phyloP scores from a whole-genome alignment of 768 basidiomycete genomes.

The Serendipita sp. region DNA sequence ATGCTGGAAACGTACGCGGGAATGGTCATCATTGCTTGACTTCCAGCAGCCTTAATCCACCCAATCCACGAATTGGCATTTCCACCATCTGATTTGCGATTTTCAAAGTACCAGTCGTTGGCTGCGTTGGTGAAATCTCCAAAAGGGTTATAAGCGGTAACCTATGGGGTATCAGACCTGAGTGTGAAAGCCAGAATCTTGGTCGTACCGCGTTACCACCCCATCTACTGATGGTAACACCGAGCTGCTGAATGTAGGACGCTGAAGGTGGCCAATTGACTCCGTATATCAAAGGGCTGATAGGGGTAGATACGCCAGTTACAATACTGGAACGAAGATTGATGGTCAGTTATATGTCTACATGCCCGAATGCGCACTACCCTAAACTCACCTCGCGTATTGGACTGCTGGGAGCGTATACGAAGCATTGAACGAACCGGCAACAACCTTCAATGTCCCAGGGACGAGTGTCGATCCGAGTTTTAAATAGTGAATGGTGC shows the following conservation, averaged over 20 bases:
- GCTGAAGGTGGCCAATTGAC: constrained; percentile 37
- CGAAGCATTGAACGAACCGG: constrained; percentile 25
- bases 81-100: constrained; percentile 25
- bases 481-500: constrained; percentile 33
- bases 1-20: constrained; percentile 30
- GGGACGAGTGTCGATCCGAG: constrained; percentile 24
- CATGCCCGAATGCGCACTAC: neutral
- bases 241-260: constrained; percentile 30
- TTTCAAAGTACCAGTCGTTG: constrained; percentile 41
- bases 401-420: constrained; percentile 29
- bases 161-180: constrained; percentile 22
- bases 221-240: constrained; percentile 36
- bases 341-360: neutral
- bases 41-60: constrained; percentile 31
- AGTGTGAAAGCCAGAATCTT: neutral
- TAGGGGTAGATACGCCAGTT: constrained; percentile 15
- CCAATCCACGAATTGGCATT: constrained; percentile 33
- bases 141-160: constrained; percentile 37
- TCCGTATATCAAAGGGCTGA: constrained; percentile 34
- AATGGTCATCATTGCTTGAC: constrained; percentile 28
- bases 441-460: constrained; percentile 28
- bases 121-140: constrained; percentile 38
- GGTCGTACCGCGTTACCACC: constrained; percentile 21
- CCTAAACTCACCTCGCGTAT: constrained; percentile 22
- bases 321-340: neutral